phyloP scores from a whole-genome alignment of 176 grass and related monocot species.

The Thalia dealbata region DNA sequence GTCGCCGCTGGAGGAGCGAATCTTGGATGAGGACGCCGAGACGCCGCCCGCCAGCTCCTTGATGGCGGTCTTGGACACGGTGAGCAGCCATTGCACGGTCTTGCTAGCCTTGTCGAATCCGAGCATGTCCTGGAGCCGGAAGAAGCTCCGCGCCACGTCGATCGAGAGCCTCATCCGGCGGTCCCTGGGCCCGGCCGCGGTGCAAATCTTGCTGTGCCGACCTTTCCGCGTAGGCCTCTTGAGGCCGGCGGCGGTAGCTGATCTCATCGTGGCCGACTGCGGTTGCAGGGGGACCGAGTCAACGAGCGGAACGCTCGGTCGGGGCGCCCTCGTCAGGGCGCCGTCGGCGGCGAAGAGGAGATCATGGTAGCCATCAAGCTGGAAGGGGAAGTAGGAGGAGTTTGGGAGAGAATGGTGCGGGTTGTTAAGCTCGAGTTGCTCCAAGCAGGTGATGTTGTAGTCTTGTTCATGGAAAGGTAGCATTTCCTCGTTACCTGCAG shows the following conservation, averaged over 20 bases:
- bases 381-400: constrained; percentile 24
- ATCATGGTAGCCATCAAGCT: constrained; percentile 11
- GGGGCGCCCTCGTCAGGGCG: neutral
- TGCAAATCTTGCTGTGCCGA: constrained; percentile 88
- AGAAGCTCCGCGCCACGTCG: constrained; percentile 78
- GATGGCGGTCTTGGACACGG: constrained; percentile 67
- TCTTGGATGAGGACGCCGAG: neutral
- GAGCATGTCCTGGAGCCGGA: constrained; percentile 81
- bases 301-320: neutral
- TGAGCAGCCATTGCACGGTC: constrained; percentile 89
- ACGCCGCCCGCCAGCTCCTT: constrained; percentile 33
- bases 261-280: neutral
- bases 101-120: constrained; percentile 97
- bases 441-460: constrained; percentile 13
- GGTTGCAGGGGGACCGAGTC: neutral
- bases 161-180: constrained; percentile 86
- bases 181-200: constrained; percentile 68
- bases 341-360: neutral
- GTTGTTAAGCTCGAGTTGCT: constrained; percentile 37
- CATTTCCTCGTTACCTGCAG: constrained; percentile 19
- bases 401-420: constrained; percentile 27
- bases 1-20: constrained; percentile 6
- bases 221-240: constrained; percentile 49
- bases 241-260: neutral
- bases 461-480: constrained; percentile 38